A percentile compares a stretch with the other conserved stretches of the same genome.
Conservation (phyloP, 495 filamentous ascomycete genomes). For the Collariella sp. region DNA sequence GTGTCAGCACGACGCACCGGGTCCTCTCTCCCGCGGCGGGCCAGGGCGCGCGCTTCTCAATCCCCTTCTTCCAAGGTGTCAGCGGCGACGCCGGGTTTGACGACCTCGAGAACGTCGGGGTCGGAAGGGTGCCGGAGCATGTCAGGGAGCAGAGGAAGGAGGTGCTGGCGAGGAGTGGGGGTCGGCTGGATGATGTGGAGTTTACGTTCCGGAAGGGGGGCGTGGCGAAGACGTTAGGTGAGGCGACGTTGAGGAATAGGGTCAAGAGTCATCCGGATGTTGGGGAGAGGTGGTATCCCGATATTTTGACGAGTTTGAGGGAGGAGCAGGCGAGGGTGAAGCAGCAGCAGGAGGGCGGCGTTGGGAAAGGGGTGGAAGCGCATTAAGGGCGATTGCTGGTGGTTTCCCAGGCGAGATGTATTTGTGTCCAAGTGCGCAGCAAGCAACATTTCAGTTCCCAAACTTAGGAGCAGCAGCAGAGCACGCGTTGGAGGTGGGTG, state of each 20-base stretch:
- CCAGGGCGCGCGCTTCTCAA: conserved; percentile 64
- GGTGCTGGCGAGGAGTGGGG: conserved; percentile 43
- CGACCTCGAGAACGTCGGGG: conserved; percentile 45
- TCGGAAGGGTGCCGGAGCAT: conserved; percentile 59
- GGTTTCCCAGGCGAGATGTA: background rate
- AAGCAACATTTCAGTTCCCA: no score
- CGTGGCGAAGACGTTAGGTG: conserved; percentile 57
- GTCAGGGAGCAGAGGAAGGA: conserved; percentile 50
- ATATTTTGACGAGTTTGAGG: conserved; percentile 47
- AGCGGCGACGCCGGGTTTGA: conserved; percentile 74
- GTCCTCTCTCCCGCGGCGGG: conserved; percentile 60
- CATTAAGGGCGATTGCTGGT: conserved; percentile 14
- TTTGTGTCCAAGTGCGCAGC: no score
- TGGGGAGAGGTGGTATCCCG: conserved; percentile 75
- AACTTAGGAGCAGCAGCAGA: background rate
- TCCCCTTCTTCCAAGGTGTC: conserved; percentile 92
- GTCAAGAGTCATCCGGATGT: conserved; percentile 88
- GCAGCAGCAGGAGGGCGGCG: conserved; percentile 20
- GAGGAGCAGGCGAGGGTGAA: conserved; percentile 36
- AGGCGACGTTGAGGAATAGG: conserved; percentile 79
- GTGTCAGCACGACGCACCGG: conserved; percentile 76
- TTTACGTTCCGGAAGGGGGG: conserved; percentile 64
- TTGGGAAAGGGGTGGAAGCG: conserved; percentile 19
- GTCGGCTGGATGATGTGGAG: conserved; percentile 59
- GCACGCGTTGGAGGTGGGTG: background rate